Conservation (phyloP, 257 asterid species). For the Solanum sitiens region DNA sequence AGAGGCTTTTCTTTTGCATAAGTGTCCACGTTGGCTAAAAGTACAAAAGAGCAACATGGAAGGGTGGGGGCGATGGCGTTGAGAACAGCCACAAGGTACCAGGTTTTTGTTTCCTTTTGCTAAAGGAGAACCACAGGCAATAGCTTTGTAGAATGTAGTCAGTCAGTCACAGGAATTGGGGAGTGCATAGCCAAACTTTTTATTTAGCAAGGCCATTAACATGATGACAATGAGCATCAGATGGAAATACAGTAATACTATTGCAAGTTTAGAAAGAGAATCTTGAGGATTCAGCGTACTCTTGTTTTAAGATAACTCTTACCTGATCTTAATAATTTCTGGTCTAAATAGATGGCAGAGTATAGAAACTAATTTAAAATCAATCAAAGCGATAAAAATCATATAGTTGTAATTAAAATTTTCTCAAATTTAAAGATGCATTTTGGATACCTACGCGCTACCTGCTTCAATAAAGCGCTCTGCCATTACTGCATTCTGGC, state of each 20-base stretch:
- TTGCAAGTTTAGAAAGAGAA: not conserved
- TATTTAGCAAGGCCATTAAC: not conserved
- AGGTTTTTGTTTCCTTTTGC: not conserved
- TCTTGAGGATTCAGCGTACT: not conserved
- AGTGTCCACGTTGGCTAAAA: not conserved
- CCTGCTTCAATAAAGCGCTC: constrained; percentile 99
- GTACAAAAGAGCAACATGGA: not conserved
- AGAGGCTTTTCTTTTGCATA: not conserved
- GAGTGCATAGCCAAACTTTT: not conserved
- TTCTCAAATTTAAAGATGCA: constrained; percentile 2
- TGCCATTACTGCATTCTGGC: constrained; percentile 89
- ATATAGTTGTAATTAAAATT: not conserved
- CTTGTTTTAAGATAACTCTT: not conserved
- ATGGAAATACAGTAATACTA: not conserved
- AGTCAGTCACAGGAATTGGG: not conserved
- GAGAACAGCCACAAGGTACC: not conserved
- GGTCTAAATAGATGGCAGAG: not conserved
- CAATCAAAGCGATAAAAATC: not conserved
- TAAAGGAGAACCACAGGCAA: not conserved
- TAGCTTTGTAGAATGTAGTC: not conserved
- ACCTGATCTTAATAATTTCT: not conserved
- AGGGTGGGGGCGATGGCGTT: not conserved
- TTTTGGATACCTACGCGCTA: constrained; percentile 92
- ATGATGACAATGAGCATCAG: not conserved
- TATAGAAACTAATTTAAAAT: not conserved